Conservation (phyloP, 2,329 filamentous ascomycete genomes). For the Colletotrichum karsti region DNA sequence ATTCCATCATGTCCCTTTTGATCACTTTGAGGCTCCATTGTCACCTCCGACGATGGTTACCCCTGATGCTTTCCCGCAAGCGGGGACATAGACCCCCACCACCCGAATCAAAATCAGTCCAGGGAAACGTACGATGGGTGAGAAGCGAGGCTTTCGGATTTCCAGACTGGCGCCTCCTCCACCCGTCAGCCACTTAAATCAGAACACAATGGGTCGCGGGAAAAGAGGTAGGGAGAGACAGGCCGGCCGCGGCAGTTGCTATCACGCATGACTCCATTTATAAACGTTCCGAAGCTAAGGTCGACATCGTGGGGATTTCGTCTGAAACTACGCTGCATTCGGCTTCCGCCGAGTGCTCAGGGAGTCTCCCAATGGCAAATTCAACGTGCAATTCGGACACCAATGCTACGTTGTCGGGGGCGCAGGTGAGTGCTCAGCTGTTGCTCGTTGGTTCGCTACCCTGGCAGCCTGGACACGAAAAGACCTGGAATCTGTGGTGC, state of each 20-base stretch:
- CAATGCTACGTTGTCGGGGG: neutral
- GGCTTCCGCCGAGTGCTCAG: neutral
- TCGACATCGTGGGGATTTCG: neutral
- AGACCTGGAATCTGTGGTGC: neutral
- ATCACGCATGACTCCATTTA: neutral
- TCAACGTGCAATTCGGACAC: neutral
- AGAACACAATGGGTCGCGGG: neutral
- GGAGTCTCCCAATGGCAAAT: neutral
- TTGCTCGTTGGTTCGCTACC: neutral
- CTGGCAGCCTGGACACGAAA: neutral
- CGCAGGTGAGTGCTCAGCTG: neutral
- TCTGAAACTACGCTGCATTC: neutral
- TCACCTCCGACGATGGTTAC: neutral
- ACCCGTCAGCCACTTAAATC: neutral
- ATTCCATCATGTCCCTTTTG: neutral
- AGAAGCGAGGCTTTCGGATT: neutral
- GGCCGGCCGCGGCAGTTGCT: neutral
- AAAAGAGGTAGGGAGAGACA: neutral
- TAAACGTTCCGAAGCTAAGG: neutral
- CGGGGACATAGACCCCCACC: slow-evolving; percentile 4
- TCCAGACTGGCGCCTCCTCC: neutral
- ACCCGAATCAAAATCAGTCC: slow-evolving; percentile 16
- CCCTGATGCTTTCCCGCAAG: neutral
- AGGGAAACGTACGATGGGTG: slow-evolving; percentile 1
- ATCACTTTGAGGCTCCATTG: neutral